Evolutionary conservation across 768 basidiomycete species (phyloP).

Genomic region (Mycena polygramma): DNA sequence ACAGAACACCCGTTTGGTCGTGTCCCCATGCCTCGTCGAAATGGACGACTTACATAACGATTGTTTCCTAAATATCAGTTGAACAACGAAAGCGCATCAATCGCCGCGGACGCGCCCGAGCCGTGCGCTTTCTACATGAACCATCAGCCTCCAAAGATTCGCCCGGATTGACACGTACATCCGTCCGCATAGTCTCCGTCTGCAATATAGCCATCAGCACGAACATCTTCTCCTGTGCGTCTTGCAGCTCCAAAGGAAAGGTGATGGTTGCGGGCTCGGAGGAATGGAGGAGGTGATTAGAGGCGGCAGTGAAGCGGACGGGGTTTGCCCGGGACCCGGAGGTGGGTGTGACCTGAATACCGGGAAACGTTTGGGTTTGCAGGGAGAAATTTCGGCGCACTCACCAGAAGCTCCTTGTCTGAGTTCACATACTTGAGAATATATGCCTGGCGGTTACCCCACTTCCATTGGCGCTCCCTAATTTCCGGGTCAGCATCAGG

Average conservation of each 20-base stretch:
- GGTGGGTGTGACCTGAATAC: not conserved
- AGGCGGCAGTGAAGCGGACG: not conserved
- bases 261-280: not conserved
- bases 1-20: no score
- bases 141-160: not conserved
- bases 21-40: no score
- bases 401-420: not conserved
- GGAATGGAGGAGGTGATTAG: not conserved
- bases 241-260: not conserved
- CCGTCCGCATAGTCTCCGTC: not conserved
- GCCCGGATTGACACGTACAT: not conserved
- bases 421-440: not conserved
- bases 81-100: not conserved
- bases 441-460: not conserved
- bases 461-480: not conserved
- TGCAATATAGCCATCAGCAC: slow-evolving; percentile 2
- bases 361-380: not conserved
- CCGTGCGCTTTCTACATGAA: not conserved
- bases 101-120: not conserved
- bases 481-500: not conserved
- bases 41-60: no score
- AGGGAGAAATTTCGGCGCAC: not conserved
- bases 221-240: not conserved
- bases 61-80: not conserved
- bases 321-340: not conserved